Base-by-base conservation (phyloP, 2,329 filamentous ascomycete genomes). In the Xylariaceae sp. region DNA sequence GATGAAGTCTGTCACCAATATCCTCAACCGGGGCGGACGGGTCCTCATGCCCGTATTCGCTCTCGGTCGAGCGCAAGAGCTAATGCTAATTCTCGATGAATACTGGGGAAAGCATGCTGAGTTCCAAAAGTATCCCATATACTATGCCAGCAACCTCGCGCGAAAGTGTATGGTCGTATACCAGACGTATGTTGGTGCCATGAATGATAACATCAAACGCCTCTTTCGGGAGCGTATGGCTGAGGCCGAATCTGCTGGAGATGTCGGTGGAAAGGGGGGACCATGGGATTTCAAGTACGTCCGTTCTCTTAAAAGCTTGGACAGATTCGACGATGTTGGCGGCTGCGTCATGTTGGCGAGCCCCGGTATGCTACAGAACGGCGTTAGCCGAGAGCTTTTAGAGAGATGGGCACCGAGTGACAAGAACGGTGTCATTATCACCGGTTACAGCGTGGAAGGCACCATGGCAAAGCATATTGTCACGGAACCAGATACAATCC, bases 161-260 rank as follows among this genome's bases (percentile, higher is more conserved):
- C 82, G 93, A 63, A 94, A 96, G 75, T 99, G 94, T 77, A 99
- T 99, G 94, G 85, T 97, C 35, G 92, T 97, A 2, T 99, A 99
- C 72, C 94, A 97, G 73, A 99, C 94, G 1, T 99, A 97, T 69
- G 91, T 97, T 53, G 91, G 92, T 53, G 92, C 92, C 57, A 99
- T 99, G 94, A 99, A 99, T 73, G 93, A 97, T 71, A 97, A 97
- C 69, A 97, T 99, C 78, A 97, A 96, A 74, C 85, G 90, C 9
- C 83, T 96, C n/a, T 97, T 97, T 75, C 83, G 89, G 56, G 92
- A 95, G 74, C 86, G 91, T 52, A 95, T 96, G 85, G 91, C 90
- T 3, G 91, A 96, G 72, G 90, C 91, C 8, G 90, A 96, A 72
- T 88, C 88, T 0, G 87, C 86, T 39, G 89, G 90, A 7, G 89